These are phyloP conservation scores for Phytophthora hibernalis DNA, from an alignment of 352 stramenopile species.

Conservation along the genomic window DNA sequence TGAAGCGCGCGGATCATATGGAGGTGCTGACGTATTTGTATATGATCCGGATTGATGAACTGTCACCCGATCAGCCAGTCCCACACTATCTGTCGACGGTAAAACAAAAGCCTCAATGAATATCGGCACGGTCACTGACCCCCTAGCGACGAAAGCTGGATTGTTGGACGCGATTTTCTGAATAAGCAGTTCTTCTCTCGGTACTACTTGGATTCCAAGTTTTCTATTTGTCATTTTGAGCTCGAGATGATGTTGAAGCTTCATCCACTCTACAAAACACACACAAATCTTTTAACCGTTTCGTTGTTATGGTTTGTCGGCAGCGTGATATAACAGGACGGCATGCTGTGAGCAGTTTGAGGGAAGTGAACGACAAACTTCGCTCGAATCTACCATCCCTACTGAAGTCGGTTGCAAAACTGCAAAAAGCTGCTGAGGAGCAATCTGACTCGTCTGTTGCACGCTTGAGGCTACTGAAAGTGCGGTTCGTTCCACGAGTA, in stretches of 20 bases:
- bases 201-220: too few relatives aligned
- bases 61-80: slow-evolving; percentile 3
- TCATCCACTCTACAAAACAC: slow-evolving; percentile 20
- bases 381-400: too few relatives aligned
- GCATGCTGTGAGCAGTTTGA: slow-evolving; percentile 5
- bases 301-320: slow-evolving; percentile 14
- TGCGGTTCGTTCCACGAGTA: too few relatives aligned
- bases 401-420: too few relatives aligned
- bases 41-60: too few relatives aligned
- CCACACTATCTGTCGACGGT: slow-evolving; percentile 22
- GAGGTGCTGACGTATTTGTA: too few relatives aligned
- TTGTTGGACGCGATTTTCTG: not conserved
- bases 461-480: too few relatives aligned
- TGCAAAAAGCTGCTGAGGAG: too few relatives aligned
- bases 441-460: too few relatives aligned
- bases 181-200: slow-evolving; percentile 21
- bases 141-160: slow-evolving; percentile 13
- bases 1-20: too few relatives aligned
- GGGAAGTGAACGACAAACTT: slow-evolving; percentile 11
- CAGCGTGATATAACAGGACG: slow-evolving; percentile 3
- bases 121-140: slow-evolving; percentile 10
- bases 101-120: slow-evolving; percentile 20
- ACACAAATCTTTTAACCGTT: not conserved
- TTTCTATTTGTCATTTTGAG: slow-evolving; percentile 9
- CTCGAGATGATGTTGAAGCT: slow-evolving; percentile 22